Base-by-base conservation (phyloP, 2,329 filamentous ascomycete species). In the Penicillium sp. region DNA sequence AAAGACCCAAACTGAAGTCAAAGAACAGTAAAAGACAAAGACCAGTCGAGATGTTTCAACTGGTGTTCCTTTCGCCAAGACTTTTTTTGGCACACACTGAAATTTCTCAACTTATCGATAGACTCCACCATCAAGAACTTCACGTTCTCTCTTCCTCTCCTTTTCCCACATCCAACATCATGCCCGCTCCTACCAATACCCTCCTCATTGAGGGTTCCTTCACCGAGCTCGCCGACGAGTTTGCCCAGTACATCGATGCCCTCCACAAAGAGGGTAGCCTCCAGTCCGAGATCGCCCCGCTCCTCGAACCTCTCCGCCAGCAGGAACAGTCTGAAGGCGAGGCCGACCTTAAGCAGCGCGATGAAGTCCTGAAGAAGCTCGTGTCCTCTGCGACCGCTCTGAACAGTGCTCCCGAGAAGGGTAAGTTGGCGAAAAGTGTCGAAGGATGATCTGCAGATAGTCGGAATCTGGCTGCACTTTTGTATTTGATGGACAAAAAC, bases 221-320 rank as follows among this genome's bases (percentile, higher is more conserved):
- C 76, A 87, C 92, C 75, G 94, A 97, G 80, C 87, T 97, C 73
- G 87, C 89, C 70, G 87, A 90, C 77, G 94, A 99, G 81, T 89
- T 99, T 81, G 92, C 93, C 76, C 89, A 92, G 70, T 97, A 96
- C 79, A 82, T 99, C 74, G 91, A 96, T 77, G 82, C 87, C 67
- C 85, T 92, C 74, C 89, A 89, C 70, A 88, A 90, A 61, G 82
- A 82, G 62, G 75, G 76, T 61, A 77, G 75, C 50, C 75, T 88
- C 57, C 80, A 83, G 69, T 72, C 80, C 65, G 86, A 89, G 66
- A 79, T 94, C 73, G 82, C 87, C 74, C 85, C 89, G 62, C 82
- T 93, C 65, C 79, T 94, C 63, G 72, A 79, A 67, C 71, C 74
- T 57, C 73, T 80, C 62, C 74, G 76, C 69, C 83, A 87, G 68